Conservation (phyloP, 768 basidiomycete genomes). For the Vararia minispora region DNA sequence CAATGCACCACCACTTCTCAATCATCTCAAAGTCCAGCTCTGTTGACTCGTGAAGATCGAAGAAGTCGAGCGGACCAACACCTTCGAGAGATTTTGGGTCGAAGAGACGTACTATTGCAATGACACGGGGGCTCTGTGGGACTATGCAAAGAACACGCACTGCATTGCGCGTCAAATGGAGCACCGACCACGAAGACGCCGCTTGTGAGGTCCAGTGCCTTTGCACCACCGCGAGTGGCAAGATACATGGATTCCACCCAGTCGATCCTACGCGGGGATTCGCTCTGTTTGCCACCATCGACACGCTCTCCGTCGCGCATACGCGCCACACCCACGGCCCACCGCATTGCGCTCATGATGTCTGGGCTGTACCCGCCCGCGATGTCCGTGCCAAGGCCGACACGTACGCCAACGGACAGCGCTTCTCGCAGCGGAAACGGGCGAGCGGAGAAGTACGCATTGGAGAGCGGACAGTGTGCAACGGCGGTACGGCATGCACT, state of each 20-base stretch:
- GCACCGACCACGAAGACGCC: conserved; percentile 46
- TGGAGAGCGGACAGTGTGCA: conserved; percentile 85
- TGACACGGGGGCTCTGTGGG: conserved; percentile 1
- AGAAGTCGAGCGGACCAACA: conserved; percentile 61
- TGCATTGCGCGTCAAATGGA: conserved; percentile 66
- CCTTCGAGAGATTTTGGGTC: conserved; percentile 25
- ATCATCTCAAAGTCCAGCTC: conserved; percentile 38
- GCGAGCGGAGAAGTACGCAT: conserved; percentile 72
- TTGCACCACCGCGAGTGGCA: conserved; percentile 70
- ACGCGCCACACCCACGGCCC: conserved; percentile 60
- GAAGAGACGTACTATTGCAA: conserved; percentile 7
- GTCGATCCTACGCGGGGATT: conserved; percentile 38
- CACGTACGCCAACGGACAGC: conserved; percentile 44
- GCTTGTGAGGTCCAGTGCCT: conserved; percentile 46
- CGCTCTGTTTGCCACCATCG: conserved; percentile 12
- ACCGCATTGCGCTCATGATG: conserved; percentile 72
- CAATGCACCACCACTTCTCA: conserved; percentile 90
- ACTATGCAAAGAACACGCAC: conserved; percentile 30
- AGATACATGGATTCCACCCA: conserved; percentile 80
- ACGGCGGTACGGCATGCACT: conserved; percentile 43
- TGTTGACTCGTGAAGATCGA: conserved; percentile 26
- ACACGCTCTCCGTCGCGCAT: conserved; percentile 48
- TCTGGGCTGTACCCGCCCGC: conserved; percentile 79
- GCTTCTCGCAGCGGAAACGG: conserved; percentile 67
- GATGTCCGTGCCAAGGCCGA: conserved; percentile 80